Conservation (phyloP, 768 basidiomycete genomes). For the Pholiota conissans region DNA sequence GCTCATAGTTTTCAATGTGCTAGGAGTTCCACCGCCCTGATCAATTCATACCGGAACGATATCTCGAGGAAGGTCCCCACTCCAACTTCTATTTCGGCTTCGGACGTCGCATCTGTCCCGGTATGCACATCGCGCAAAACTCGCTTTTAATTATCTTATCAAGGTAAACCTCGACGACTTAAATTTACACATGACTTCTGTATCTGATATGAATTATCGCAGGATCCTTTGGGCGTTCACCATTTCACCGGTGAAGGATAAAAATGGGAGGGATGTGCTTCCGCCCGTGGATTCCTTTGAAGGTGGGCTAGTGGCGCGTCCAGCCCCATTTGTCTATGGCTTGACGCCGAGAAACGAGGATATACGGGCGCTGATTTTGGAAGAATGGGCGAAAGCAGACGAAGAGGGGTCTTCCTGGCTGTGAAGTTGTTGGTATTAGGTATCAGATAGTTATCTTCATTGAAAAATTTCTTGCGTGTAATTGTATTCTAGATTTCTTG, state of each 20-base stretch:
- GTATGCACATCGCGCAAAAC: slow-evolving; percentile 27
- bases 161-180: slow-evolving; percentile 15
- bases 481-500: too few species aligned
- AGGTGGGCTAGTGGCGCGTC: slow-evolving; percentile 20
- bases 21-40: slow-evolving; percentile 10
- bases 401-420: slow-evolving; percentile 7
- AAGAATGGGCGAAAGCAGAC: slow-evolving; percentile 7
- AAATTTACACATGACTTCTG: too few species aligned
- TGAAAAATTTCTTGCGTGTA: too few species aligned
- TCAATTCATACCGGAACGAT: slow-evolving; percentile 24
- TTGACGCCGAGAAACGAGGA: slow-evolving; percentile 11
- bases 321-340: slow-evolving; percentile 17
- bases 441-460: too few species aligned
- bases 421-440: background rate
- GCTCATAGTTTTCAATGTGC: background rate
- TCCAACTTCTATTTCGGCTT: slow-evolving; percentile 26
- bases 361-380: slow-evolving; percentile 10
- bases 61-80: slow-evolving; percentile 17
- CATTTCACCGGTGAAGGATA: slow-evolving; percentile 13
- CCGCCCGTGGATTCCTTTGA: slow-evolving; percentile 18
- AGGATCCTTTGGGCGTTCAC: slow-evolving; percentile 27
- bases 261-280: slow-evolving; percentile 15
- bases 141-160: slow-evolving; percentile 23
- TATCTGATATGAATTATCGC: too few species aligned
- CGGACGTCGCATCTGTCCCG: slow-evolving; percentile 28